These are phyloP conservation scores for Purpureocillium takamizusanense DNA, from an alignment of 2,329 filamentous ascomycete genomes.

Conservation along the genomic window DNA sequence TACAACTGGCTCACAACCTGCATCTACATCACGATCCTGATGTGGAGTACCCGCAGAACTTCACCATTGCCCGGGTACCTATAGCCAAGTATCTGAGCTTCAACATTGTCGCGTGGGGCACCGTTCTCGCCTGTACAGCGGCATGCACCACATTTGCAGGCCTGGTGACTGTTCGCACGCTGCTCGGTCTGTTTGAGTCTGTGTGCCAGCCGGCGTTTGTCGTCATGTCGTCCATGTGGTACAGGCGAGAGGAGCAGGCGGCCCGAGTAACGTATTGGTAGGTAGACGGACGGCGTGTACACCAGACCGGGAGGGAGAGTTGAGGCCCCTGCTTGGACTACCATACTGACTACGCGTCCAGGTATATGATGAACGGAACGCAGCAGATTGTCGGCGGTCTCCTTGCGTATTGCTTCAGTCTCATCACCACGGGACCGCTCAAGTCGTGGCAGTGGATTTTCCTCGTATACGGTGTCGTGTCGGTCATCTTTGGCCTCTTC, in stretches of 20 bases:
- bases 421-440: conserved; percentile 42
- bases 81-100: conserved; percentile 58
- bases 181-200: conserved; percentile 64
- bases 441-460: conserved; percentile 63
- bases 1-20: conserved; percentile 65
- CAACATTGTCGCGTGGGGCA: conserved; percentile 57
- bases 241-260: conserved; percentile 59
- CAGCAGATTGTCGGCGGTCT: conserved; percentile 67
- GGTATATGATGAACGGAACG: conserved; percentile 67
- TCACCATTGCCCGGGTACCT: conserved; percentile 49
- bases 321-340: too few species aligned
- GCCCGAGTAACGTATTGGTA: conserved; percentile 60
- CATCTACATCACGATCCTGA: conserved; percentile 63
- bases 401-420: conserved; percentile 54
- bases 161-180: conserved; percentile 50
- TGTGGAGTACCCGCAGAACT: conserved; percentile 67
- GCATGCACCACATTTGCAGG: conserved; percentile 51
- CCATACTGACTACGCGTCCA: neutral
- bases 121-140: conserved; percentile 50
- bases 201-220: conserved; percentile 61
- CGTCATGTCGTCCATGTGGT: conserved; percentile 62
- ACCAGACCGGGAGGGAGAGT: too few species aligned
- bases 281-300: conserved; percentile 2
- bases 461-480: conserved; percentile 54
- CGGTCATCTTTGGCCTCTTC: conserved; percentile 55